Conservation (phyloP, 805 yeast genomes). For the Wickerhamiella australiensis region DNA sequence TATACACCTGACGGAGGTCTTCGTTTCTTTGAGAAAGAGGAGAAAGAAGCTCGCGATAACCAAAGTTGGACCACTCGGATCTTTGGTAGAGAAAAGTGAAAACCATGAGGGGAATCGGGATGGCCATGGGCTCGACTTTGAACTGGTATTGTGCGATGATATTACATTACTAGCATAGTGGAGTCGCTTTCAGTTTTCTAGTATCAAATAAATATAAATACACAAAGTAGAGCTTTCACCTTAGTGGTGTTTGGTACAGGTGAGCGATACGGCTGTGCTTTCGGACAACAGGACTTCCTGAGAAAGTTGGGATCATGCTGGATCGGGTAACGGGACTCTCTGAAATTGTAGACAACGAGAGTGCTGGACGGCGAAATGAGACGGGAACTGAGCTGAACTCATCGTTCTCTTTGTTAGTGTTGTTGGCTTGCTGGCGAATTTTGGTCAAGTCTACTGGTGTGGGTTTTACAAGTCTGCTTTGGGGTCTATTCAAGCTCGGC, state of each 20-base stretch:
- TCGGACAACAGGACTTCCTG: conserved; percentile 1
- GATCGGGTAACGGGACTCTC: not conserved
- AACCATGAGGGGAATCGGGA: too few species aligned
- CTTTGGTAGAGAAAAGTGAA: conserved; percentile 33
- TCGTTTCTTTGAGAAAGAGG: conserved; percentile 35
- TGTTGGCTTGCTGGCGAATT: not conserved
- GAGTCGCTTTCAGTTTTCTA: too few species aligned
- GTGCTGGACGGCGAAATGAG: not conserved
- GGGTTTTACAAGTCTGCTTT: conserved; percentile 6
- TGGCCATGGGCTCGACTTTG: too few species aligned
- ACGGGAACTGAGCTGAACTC: conserved; percentile 6
- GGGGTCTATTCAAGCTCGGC: not conserved
- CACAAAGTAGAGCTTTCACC: not conserved
- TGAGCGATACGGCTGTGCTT: not conserved
- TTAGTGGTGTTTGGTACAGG: conserved; percentile 2
- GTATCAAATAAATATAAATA: not conserved
- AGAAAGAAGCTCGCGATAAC: conserved; percentile 30
- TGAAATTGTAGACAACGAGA: conserved; percentile 1
- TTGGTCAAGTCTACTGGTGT: conserved; percentile 8
- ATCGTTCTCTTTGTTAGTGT: conserved; percentile 1
- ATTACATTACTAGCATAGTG: too few species aligned
- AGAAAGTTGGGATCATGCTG: not conserved
- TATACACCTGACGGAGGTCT: conserved; percentile 36
- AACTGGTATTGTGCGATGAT: too few species aligned
- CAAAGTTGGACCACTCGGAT: conserved; percentile 32